Percentiles rank a stretch among this genome's conserved stretches.
These are phyloP conservation scores for Phycomyces nitens DNA, from an alignment of 192 early-diverging fungal species.

Conservation along the genomic window DNA sequence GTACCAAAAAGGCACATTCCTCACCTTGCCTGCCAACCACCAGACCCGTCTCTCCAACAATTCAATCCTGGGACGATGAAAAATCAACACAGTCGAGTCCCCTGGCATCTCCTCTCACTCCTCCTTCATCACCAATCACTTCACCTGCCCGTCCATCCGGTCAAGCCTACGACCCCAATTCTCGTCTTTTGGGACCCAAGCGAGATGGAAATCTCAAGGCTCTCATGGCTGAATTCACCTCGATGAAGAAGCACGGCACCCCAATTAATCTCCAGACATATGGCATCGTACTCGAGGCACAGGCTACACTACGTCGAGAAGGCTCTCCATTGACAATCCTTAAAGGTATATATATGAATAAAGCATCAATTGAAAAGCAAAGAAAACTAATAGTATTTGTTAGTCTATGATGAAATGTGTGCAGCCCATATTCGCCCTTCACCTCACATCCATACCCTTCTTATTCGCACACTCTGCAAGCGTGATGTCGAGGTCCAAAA, in stretches of 20 bases:
- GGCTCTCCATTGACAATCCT: slow-evolving; percentile 28
- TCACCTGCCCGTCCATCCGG: not conserved
- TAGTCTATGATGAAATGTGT: slow-evolving; percentile 37
- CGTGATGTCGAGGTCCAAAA: slow-evolving; percentile 42
- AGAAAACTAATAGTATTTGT: not conserved
- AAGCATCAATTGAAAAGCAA: slow-evolving; percentile 3
- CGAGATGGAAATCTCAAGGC: slow-evolving; percentile 26
- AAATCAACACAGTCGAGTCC: not conserved
- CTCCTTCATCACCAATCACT: slow-evolving; percentile 4
- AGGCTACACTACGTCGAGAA: slow-evolving; percentile 26
- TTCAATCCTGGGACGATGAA: not conserved
- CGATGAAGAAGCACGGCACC: slow-evolving; percentile 25
- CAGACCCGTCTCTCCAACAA: no score
- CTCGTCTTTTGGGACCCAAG: slow-evolving; percentile 23
- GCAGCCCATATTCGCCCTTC: slow-evolving; percentile 11
- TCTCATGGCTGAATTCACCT: slow-evolving; percentile 20
- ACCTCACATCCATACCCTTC: slow-evolving; percentile 24
- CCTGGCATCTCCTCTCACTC: slow-evolving; percentile 11
- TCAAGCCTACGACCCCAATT: slow-evolving; percentile 18
- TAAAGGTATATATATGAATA: slow-evolving; percentile 15
- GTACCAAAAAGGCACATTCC: no score
- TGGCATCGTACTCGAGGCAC: slow-evolving; percentile 31
- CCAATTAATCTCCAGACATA: slow-evolving; percentile 31
- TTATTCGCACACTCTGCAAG: slow-evolving; percentile 31
- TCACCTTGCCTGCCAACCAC: no score